phyloP scores from a whole-genome alignment of 371 early-diverging fungal species.

The Lichtheimia ornata region DNA sequence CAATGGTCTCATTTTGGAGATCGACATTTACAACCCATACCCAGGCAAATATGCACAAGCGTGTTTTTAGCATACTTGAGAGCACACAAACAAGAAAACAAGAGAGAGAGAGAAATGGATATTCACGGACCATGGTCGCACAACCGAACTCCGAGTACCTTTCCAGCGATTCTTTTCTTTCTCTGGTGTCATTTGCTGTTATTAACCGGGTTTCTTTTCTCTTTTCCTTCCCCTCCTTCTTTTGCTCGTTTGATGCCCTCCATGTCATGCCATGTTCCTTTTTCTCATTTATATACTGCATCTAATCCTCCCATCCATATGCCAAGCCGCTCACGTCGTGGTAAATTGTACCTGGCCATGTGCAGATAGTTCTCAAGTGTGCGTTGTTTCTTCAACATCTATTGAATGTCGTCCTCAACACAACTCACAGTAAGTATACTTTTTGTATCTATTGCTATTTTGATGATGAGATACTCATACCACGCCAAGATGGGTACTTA shows the following conservation, averaged over 20 bases:
- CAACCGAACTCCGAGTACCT: conserved; percentile 1
- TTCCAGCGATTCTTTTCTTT: conserved; percentile 3
- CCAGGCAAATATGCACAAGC: too few species aligned
- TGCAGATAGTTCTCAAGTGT: conserved; percentile 14
- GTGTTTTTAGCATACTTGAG: too few species aligned
- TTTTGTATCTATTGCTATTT: too few species aligned
- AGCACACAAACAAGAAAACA: too few species aligned
- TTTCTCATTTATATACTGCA: neutral
- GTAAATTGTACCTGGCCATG: conserved; percentile 35
- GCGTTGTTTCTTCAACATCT: conserved; percentile 15
- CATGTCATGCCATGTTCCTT: conserved; percentile 11
- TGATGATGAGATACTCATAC: too few species aligned
- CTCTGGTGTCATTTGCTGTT: neutral
- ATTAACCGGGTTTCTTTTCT: neutral
- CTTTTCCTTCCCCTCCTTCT: neutral
- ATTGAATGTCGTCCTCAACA: conserved; percentile 19
- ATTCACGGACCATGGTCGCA: conserved; percentile 1
- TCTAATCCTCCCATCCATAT: neutral
- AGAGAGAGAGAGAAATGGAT: too few species aligned
- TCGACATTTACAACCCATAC: too few species aligned
- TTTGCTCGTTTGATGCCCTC: conserved; percentile 1
- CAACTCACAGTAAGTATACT: conserved; percentile 23
- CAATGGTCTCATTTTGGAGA: too few species aligned
- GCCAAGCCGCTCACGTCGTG: conserved; percentile 9
- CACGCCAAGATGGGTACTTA: conserved; percentile 25